Base-by-base conservation (phyloP, 495 filamentous ascomycete genomes). In the Penicillium angulare region DNA sequence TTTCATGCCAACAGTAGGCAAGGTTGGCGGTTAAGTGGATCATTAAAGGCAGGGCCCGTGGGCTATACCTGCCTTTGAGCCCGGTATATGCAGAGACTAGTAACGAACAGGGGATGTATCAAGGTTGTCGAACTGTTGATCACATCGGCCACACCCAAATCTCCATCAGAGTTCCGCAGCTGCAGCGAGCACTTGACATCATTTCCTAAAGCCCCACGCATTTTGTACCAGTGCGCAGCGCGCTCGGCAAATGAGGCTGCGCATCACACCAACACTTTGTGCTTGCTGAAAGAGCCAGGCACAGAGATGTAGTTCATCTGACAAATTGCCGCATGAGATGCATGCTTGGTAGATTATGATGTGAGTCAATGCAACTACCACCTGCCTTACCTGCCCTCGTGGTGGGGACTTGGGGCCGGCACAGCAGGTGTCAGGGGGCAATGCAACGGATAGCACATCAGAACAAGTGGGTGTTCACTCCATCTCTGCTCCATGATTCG, bases 21-120 rank as follows among this genome's bases (percentile, higher is more conserved):
- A 44, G 34, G 60, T 67, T 65, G 60, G 64, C 60, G 50, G 60
- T 60, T 59, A 64, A 55, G 66, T 65, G 65, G 63, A 64, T 66
- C 61, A 60, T 59, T 47, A 49, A 49, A 57, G 57, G 43, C 52
- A 42, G 51, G 54, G 46, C 35, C 43, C 48, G 47, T 40, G 46
- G 20, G 31, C 51, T 58, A 49, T 50, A 53, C 48, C 46, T 55
- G 51, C 52, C n/a, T n/a, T n/a, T 53, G 51, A 46, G 50, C 38
- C 20, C 40, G 41, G 41, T 53, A n/a, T 50, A 36, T 49, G 38
- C 17, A 23, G 29, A 45, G 43, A 15, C 48, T 32, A 51, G 38
- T 51, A 33, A 47, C 39, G 20, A 53, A 24, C 13, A 49, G 52
- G 32, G 41, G 33, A 32, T 52, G 51, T 54, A 42, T 43, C 47